A percentile compares a stretch with the other conserved stretches of the same genome.
Evolutionary conservation across 768 basidiomycete genomes (phyloP).

Genomic region (Naganishia randhawae): DNA sequence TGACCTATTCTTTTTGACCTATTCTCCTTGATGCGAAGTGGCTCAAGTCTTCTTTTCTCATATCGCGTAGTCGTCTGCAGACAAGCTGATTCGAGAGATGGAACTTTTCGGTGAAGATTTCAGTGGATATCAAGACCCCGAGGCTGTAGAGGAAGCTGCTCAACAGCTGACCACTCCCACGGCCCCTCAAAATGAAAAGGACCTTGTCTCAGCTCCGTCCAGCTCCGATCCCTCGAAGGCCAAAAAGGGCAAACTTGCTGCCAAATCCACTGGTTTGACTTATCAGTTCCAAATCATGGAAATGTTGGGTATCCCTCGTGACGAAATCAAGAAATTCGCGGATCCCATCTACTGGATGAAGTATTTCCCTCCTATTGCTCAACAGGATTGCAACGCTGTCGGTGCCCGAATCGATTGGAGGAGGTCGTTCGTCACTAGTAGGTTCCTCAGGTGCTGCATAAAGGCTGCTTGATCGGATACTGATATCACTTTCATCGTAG

Average conservation of each 20-base stretch:
- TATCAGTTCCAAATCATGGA: slow-evolving; percentile 99
- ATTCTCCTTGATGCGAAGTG: neutral
- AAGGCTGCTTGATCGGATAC: too few species aligned
- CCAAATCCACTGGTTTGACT: slow-evolving; percentile 85
- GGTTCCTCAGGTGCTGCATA: too few species aligned
- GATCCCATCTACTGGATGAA: slow-evolving; percentile 90
- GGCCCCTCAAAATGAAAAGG: slow-evolving; percentile 50
- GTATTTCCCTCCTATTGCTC: slow-evolving; percentile 94
- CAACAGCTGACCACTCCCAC: slow-evolving; percentile 43
- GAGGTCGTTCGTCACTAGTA: slow-evolving; percentile 79
- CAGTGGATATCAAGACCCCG: slow-evolving; percentile 59
- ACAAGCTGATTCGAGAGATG: slow-evolving; percentile 96
- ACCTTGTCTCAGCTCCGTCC: slow-evolving; percentile 47
- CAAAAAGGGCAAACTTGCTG: slow-evolving; percentile 90
- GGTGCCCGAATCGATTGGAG: slow-evolving; percentile 99
- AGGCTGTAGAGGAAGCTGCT: slow-evolving; percentile 52
- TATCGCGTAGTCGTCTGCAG: slow-evolving; percentile 72
- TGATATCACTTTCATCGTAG: slow-evolving; percentile 25
- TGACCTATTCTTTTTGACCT: neutral
- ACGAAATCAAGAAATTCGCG: slow-evolving; percentile 92
- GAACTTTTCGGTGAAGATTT: slow-evolving; percentile 91
- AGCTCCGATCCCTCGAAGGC: slow-evolving; percentile 60
- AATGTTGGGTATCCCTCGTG: slow-evolving; percentile 78
- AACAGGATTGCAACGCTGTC: slow-evolving; percentile 71
- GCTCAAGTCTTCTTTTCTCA: slow-evolving; percentile 6